These are phyloP conservation scores for Brassica carinata DNA, from an alignment of 345 rosid species.

Conservation along the genomic window DNA sequence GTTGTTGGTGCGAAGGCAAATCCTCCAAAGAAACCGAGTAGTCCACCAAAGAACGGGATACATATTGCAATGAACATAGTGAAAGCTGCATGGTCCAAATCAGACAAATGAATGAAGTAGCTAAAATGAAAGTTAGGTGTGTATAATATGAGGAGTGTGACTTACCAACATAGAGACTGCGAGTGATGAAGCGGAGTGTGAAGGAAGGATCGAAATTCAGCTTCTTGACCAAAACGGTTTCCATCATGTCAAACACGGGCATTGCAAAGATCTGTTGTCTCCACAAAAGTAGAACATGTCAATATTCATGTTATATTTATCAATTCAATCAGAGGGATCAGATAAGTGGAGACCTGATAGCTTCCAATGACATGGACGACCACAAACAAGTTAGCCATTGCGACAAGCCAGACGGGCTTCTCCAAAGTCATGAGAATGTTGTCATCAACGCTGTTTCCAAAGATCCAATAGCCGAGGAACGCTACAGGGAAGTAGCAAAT, in stretches of 20 bases:
- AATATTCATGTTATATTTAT: not conserved
- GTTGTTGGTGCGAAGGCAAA: conserved; percentile 81
- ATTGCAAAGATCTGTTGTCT: conserved; percentile 67
- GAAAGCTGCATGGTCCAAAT: conserved; percentile 45
- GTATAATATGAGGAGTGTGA: not conserved
- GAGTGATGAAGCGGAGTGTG: conserved; percentile 65
- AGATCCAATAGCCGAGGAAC: conserved; percentile 55
- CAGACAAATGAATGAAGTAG: not conserved
- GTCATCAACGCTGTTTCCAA: conserved; percentile 68
- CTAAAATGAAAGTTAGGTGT: not conserved
- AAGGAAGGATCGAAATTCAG: conserved; percentile 51
- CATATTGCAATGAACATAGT: conserved; percentile 60
- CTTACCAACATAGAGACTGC: conserved; percentile 72
- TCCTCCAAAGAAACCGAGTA: conserved; percentile 78
- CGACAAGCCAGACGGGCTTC: conserved; percentile 76
- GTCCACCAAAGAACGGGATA: conserved; percentile 78
- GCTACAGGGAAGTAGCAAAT: conserved; percentile 95
- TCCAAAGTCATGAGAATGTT: conserved; percentile 70
- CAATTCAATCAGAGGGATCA: not conserved
- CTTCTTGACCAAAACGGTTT: conserved; percentile 62
- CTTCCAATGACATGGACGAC: conserved; percentile 85
- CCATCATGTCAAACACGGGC: conserved; percentile 89
- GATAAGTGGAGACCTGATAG: conserved; percentile 59
- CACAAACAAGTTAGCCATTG: conserved; percentile 78
- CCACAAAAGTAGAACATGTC: not conserved